These are phyloP conservation scores for Solanum etuberosum DNA, from an alignment of 257 asterid genomes.

Conservation along the genomic window DNA sequence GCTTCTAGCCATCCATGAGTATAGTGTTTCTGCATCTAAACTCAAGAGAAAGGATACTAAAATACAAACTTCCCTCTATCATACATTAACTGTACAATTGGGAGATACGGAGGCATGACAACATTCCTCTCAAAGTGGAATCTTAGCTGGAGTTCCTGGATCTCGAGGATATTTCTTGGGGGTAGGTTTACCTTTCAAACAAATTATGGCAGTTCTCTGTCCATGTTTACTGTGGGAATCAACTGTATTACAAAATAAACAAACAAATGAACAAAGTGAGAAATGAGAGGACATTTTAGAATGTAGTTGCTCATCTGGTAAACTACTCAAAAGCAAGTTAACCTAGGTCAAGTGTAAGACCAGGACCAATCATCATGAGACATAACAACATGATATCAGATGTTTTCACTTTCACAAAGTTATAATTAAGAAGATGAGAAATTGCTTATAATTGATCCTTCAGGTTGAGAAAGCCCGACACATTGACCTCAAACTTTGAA, in stretches of 20 bases:
- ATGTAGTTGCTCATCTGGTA: background rate
- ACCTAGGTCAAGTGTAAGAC: background rate
- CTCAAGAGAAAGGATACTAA: background rate
- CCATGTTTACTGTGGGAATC: constrained; percentile 84
- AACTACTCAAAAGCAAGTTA: background rate
- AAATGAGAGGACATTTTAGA: background rate
- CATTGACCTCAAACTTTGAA: background rate
- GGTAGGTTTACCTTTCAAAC: constrained; percentile 59
- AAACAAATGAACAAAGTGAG: background rate
- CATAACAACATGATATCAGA: background rate
- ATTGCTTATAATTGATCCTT: background rate
- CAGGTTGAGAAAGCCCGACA: background rate
- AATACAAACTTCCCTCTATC: background rate
- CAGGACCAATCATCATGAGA: background rate
- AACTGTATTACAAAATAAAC: constrained; percentile 32
- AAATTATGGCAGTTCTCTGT: constrained; percentile 77
- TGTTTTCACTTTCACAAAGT: background rate
- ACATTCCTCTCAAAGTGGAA: constrained; percentile 41
- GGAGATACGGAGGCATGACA: background rate
- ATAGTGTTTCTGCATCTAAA: background rate
- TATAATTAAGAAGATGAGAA: background rate
- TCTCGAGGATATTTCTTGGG: constrained; percentile 81
- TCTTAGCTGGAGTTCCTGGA: constrained; percentile 81
- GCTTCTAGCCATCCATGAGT: background rate
- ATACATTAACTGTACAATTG: background rate